phyloP scores from a whole-genome alignment of 2,329 filamentous ascomycete species.

The Arthrinium phaeospermum region DNA sequence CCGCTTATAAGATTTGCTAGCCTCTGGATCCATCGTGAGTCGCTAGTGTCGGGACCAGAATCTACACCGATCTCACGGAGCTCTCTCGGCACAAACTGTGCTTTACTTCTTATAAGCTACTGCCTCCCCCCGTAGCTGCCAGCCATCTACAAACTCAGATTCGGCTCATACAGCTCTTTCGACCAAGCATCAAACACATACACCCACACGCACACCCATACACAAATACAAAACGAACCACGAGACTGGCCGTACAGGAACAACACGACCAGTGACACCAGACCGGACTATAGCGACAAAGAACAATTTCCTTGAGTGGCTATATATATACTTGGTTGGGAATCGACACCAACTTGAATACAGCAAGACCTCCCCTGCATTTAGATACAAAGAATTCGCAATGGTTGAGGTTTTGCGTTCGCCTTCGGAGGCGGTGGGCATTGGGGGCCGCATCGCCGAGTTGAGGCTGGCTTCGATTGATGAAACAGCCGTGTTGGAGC shows the following conservation, averaged over 20 bases:
- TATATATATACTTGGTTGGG: neutral
- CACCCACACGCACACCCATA: neutral
- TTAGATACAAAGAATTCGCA: constrained; percentile 9
- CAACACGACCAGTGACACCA: neutral
- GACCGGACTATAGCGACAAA: neutral
- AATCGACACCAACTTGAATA: neutral
- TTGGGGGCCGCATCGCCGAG: constrained; percentile 35
- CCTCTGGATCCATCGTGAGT: constrained; percentile 19
- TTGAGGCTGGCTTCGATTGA: constrained; percentile 33
- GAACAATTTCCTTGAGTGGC: neutral
- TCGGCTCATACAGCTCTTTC: constrained; percentile 6
- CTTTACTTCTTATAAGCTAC: neutral
- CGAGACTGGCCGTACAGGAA: neutral
- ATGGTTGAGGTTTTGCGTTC: constrained; percentile 40
- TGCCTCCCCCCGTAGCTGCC: neutral
- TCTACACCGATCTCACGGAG: constrained; percentile 17
- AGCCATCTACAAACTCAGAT: constrained; percentile 12
- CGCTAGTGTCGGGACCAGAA: constrained; percentile 14
- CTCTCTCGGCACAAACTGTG: constrained; percentile 13
- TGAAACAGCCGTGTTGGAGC: constrained; percentile 24
- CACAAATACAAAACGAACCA: neutral
- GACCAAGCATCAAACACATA: neutral
- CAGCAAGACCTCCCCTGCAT: neutral
- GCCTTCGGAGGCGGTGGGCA: constrained; percentile 36
- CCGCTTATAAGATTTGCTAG: constrained; percentile 18